phyloP scores from a whole-genome alignment of 2,329 filamentous ascomycete species.

The Ploettnerulaceae sp. region DNA sequence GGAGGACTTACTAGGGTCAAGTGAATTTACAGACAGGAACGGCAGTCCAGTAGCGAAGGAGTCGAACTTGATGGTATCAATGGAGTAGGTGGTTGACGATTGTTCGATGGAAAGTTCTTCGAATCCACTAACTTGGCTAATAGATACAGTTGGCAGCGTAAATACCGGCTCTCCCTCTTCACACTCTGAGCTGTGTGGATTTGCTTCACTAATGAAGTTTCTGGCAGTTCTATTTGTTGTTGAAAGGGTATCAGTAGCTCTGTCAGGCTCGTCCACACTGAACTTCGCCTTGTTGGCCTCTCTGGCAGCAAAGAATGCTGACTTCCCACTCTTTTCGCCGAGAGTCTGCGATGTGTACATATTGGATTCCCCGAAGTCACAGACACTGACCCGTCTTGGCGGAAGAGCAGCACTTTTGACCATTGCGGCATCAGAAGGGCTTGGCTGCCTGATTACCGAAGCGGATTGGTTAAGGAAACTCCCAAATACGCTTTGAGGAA shows the following conservation, averaged over 20 bases:
- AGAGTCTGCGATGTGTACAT: conserved; percentile 18
- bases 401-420: conserved; percentile 28
- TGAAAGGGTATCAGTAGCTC: background rate
- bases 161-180: background rate
- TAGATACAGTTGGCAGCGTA: background rate
- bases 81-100: background rate
- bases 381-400: background rate
- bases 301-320: conserved; percentile 32
- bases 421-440: conserved; percentile 38
- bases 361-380: conserved; percentile 10
- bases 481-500: background rate
- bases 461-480: background rate
- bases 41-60: background rate
- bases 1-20: conserved; percentile 4
- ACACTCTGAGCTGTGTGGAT: background rate
- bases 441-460: conserved; percentile 27
- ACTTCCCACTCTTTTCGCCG: conserved; percentile 30
- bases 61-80: background rate
- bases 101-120: background rate
- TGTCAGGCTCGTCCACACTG: conserved; percentile 7
- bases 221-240: conserved; percentile 1
- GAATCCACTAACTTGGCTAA: background rate
- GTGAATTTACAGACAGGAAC: background rate
- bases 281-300: conserved; percentile 29
- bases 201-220: background rate